Evolutionary conservation across 2,329 filamentous ascomycete species (phyloP).

Genomic region (Fusarium palustre): DNA sequence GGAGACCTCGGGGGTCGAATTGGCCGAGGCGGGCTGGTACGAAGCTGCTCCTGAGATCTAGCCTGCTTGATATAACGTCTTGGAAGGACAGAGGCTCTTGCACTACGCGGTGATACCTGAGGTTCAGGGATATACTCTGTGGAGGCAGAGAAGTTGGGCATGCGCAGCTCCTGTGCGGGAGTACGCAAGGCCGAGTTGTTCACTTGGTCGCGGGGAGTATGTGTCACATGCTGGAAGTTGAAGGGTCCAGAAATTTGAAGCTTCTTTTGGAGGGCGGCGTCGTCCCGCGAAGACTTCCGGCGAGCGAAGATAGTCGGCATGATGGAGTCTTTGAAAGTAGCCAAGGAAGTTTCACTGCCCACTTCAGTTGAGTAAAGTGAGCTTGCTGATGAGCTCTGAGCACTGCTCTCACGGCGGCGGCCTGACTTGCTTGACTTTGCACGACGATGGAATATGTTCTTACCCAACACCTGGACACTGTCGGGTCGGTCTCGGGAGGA

Average conservation of each 20-base stretch:
- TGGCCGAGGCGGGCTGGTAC: slow-evolving; percentile 61
- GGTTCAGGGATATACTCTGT: slow-evolving; percentile 35
- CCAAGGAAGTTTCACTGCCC: slow-evolving; percentile 50
- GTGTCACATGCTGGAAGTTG: slow-evolving; percentile 74
- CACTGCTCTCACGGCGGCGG: slow-evolving; percentile 60
- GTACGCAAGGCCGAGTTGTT: slow-evolving; percentile 55
- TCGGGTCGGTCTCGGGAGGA: slow-evolving; percentile 67
- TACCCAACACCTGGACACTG: slow-evolving; percentile 69
- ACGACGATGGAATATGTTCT: slow-evolving; percentile 68
- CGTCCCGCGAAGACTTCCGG: slow-evolving; percentile 57
- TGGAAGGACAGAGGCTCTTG: slow-evolving; percentile 45
- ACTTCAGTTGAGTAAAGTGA: slow-evolving; percentile 62
- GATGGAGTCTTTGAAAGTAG: slow-evolving; percentile 57
- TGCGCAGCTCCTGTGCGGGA: slow-evolving; percentile 56
- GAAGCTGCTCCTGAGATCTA: slow-evolving; percentile 64
- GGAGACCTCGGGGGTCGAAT: slow-evolving; percentile 56
- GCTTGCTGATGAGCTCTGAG: slow-evolving; percentile 60
- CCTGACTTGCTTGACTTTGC: slow-evolving; percentile 59
- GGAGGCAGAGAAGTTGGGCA: slow-evolving; percentile 59
- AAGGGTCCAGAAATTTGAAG: slow-evolving; percentile 71
- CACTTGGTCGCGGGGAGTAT: slow-evolving; percentile 64
- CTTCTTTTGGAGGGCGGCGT: slow-evolving; percentile 52
- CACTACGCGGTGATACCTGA: slow-evolving; percentile 31
- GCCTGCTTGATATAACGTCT: slow-evolving; percentile 57
- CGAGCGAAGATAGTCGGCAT: slow-evolving; percentile 65